Evolutionary conservation across 257 asterid genomes (phyloP).

Genomic region (Solanum rostratum): DNA sequence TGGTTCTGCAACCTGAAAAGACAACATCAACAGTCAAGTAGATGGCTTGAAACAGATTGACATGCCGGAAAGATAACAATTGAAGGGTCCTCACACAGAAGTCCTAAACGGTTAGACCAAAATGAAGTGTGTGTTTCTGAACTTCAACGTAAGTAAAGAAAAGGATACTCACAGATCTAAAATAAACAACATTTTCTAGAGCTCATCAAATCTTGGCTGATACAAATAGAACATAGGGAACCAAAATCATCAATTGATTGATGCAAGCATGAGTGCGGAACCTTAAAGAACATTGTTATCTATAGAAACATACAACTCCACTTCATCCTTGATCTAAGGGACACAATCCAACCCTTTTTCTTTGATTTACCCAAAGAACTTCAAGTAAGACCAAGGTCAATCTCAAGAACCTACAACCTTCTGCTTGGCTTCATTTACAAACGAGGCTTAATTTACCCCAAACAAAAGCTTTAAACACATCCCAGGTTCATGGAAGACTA

Average conservation of each 20-base stretch:
- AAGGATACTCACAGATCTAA: neutral
- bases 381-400: neutral
- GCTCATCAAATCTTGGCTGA: neutral
- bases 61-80: neutral
- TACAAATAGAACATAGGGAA: neutral
- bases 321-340: neutral
- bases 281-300: neutral
- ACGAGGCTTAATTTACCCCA: neutral
- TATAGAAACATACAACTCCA: neutral
- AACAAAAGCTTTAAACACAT: neutral
- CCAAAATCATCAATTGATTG: neutral
- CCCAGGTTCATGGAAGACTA: neutral
- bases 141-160: neutral
- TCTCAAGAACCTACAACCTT: neutral
- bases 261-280: neutral
- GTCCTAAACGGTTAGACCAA: neutral
- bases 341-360: neutral
- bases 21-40: neutral
- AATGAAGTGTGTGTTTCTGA: neutral
- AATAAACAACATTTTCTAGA: neutral
- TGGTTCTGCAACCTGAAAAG: conserved; percentile 86
- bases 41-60: neutral
- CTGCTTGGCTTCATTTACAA: neutral
- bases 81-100: neutral
- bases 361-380: neutral